Percentiles rank a stretch among this genome's conserved stretches.
Evolutionary conservation across 345 rosid genomes (phyloP).

Genomic region (Citrus maxima): DNA sequence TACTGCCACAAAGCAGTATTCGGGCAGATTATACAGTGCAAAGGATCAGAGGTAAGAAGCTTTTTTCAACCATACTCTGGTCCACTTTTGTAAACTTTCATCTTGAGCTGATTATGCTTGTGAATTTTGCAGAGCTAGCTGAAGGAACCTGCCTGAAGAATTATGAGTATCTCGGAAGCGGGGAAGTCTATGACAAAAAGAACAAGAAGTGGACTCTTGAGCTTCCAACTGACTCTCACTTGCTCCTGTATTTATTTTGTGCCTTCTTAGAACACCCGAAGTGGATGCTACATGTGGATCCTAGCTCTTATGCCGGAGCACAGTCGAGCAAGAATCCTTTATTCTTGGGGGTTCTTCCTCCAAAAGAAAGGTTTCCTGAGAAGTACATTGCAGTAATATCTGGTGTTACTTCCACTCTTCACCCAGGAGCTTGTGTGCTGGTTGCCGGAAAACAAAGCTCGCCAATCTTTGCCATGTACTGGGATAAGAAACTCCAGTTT

Average conservation of each 20-base stretch:
- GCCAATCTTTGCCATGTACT: conserved; percentile 74
- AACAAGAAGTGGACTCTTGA: conserved; percentile 78
- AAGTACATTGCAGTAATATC: conserved; percentile 74
- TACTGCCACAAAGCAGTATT: conserved; percentile 76
- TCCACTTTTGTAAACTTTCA: not conserved
- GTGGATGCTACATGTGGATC: conserved; percentile 98
- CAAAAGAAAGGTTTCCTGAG: conserved; percentile 91
- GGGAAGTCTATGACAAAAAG: conserved; percentile 59
- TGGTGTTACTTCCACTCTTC: conserved; percentile 65
- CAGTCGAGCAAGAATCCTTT: conserved; percentile 87
- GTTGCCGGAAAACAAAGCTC: conserved; percentile 70
- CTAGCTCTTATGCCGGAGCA: conserved; percentile 71
- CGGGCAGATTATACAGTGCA: conserved; percentile 69
- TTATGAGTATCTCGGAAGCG: conserved; percentile 70
- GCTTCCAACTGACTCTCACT: conserved; percentile 87
- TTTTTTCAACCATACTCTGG: not conserved
- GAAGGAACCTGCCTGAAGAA: conserved; percentile 96
- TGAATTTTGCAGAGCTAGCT: conserved; percentile 59
- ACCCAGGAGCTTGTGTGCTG: conserved; percentile 83
- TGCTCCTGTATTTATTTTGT: conserved; percentile 85
- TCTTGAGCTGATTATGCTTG: conserved; percentile 11
- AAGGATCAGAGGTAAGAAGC: conserved; percentile 65
- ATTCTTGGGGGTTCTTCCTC: conserved; percentile 77
- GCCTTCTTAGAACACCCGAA: conserved; percentile 94
- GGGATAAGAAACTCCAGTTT: conserved; percentile 86